Evolutionary conservation across 2,329 filamentous ascomycete species (phyloP).

Genomic region (Fusarium chaquense): DNA sequence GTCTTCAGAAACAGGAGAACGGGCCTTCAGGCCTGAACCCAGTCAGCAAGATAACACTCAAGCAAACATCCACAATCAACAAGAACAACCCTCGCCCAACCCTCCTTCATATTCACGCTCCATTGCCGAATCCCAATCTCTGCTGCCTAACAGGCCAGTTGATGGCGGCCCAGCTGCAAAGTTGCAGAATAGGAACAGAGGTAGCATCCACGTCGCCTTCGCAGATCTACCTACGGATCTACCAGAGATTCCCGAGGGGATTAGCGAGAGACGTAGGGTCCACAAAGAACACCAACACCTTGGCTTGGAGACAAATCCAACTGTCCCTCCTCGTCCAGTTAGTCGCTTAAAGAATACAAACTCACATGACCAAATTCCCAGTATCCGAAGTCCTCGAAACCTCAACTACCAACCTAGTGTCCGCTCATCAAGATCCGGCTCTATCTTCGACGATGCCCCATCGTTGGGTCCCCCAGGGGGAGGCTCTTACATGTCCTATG

Average conservation of each 20-base stretch:
- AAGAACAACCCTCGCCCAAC: slow-evolving; percentile 17
- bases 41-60: slow-evolving; percentile 19
- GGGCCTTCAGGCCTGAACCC: slow-evolving; percentile 6
- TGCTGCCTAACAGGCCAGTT: slow-evolving; percentile 35
- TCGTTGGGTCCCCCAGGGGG: slow-evolving; percentile 74
- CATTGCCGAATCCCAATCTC: slow-evolving; percentile 23
- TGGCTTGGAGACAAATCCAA: slow-evolving; percentile 35
- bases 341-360: slow-evolving; percentile 45
- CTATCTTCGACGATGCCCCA: slow-evolving; percentile 67
- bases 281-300: slow-evolving; percentile 46
- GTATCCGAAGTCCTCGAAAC: slow-evolving; percentile 56
- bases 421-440: slow-evolving; percentile 61
- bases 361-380: slow-evolving; percentile 60
- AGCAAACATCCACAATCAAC: slow-evolving; percentile 4
- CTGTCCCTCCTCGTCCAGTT: slow-evolving; percentile 31
- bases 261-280: slow-evolving; percentile 55
- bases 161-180: slow-evolving; percentile 58
- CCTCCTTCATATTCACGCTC: slow-evolving; percentile 27
- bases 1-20: slow-evolving; percentile 20
- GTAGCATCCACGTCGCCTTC: slow-evolving; percentile 47
- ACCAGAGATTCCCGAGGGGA: slow-evolving; percentile 65
- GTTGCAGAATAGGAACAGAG: slow-evolving; percentile 60
- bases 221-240: slow-evolving; percentile 56
- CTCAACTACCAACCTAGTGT: slow-evolving; percentile 65
- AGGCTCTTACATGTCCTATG: slow-evolving; percentile 71